These are phyloP conservation scores for Cercospora sesami DNA, from an alignment of 2,329 filamentous ascomycete species.

Conservation along the genomic window DNA sequence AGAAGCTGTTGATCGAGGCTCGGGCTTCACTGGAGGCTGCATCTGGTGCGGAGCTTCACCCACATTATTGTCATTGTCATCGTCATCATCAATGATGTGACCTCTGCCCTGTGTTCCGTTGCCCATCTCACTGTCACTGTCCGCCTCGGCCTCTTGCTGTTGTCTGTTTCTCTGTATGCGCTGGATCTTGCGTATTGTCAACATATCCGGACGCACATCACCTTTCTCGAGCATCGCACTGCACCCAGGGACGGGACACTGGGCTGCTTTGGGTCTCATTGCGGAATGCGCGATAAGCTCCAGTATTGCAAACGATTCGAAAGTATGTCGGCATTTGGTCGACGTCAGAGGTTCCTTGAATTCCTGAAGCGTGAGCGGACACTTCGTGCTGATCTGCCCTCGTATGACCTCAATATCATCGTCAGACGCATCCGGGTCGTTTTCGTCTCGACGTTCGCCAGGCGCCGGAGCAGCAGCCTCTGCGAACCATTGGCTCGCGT, in stretches of 20 bases:
- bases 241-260: slow-evolving; percentile 68
- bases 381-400: slow-evolving; percentile 65
- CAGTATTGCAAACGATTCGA: slow-evolving; percentile 65
- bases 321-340: slow-evolving; percentile 68
- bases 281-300: slow-evolving; percentile 48
- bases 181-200: slow-evolving; percentile 60
- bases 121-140: slow-evolving; percentile 30
- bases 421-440: slow-evolving; percentile 53
- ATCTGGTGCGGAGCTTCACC: slow-evolving; percentile 12
- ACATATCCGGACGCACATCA: slow-evolving; percentile 59
- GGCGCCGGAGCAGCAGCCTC: slow-evolving; percentile 48
- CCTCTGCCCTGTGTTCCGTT: slow-evolving; percentile 29
- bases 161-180: slow-evolving; percentile 52
- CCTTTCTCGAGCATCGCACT: slow-evolving; percentile 52
- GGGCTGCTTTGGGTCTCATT: slow-evolving; percentile 41
- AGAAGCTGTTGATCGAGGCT: slow-evolving; percentile 21
- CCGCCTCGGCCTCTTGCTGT: slow-evolving; percentile 46
- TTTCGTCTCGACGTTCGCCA: slow-evolving; percentile 41
- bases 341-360: slow-evolving; percentile 69
- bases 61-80: slow-evolving; percentile 29
- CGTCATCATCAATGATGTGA: slow-evolving; percentile 35
- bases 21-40: slow-evolving; percentile 18
- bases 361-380: slow-evolving; percentile 65
- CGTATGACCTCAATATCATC: slow-evolving; percentile 69
- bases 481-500: slow-evolving; percentile 59